Percentiles rank a stretch among this genome's conserved stretches.
These are phyloP conservation scores for Helotiales sp. DNA, from an alignment of 2,329 filamentous ascomycete genomes.

Conservation along the genomic window DNA sequence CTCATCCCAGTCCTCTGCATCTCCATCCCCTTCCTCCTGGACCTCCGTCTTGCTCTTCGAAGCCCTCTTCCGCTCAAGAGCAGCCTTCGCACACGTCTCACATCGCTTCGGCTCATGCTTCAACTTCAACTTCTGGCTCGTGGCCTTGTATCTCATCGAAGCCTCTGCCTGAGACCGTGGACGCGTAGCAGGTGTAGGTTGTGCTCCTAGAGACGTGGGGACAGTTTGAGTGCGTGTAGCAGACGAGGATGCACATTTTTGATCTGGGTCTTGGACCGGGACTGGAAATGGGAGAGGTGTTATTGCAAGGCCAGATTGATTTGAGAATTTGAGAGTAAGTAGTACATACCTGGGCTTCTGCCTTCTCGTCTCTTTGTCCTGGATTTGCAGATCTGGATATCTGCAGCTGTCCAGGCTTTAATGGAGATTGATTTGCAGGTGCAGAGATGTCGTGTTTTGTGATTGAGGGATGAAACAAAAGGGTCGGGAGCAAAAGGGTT, in stretches of 20 bases:
- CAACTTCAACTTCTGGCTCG: not conserved
- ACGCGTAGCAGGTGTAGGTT: not conserved
- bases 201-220: not conserved
- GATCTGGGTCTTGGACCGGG: not conserved
- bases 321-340: not conserved
- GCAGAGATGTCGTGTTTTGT: not conserved
- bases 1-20: not conserved
- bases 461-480: not conserved
- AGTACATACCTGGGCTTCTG: not conserved
- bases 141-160: not conserved
- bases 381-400: not conserved
- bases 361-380: not conserved
- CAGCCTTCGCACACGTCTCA: not conserved
- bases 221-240: not conserved
- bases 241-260: not conserved
- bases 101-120: not conserved
- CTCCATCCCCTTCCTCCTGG: not conserved
- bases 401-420: not conserved
- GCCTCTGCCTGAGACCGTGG: not conserved
- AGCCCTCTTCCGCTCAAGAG: not conserved
- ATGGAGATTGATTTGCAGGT: not conserved
- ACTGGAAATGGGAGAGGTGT: not conserved
- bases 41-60: not conserved
- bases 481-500: not conserved
- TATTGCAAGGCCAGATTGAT: too few species aligned